Evolutionary conservation across 352 stramenopile genomes (phyloP).

Genomic region (Pythium phragmiticola): DNA sequence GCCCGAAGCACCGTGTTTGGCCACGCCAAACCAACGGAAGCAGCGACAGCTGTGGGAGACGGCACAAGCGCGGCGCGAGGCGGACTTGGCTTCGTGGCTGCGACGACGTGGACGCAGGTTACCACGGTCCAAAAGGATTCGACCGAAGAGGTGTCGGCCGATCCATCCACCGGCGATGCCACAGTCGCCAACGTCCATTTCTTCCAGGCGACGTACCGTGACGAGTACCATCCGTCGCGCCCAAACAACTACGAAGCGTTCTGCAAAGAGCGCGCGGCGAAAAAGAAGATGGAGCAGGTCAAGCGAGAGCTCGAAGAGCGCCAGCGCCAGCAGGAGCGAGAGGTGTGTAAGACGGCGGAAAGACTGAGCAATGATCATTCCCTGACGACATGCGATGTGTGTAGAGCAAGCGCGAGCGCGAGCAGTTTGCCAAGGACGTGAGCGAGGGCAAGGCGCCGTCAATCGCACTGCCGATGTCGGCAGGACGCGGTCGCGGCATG

Average conservation of each 20-base stretch:
- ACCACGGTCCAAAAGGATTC: slow-evolving; percentile 40
- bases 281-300: slow-evolving; percentile 80
- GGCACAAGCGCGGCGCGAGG: slow-evolving; percentile 54
- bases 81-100: slow-evolving; percentile 88
- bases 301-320: slow-evolving; percentile 77
- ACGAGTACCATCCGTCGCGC: slow-evolving; percentile 85
- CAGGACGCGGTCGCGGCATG: slow-evolving; percentile 83
- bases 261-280: slow-evolving; percentile 74
- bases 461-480: slow-evolving; percentile 46
- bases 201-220: slow-evolving; percentile 73
- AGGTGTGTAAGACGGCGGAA: slow-evolving; percentile 33
- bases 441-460: slow-evolving; percentile 59
- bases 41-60: background rate
- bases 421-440: slow-evolving; percentile 68
- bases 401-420: slow-evolving; percentile 64
- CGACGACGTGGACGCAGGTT: slow-evolving; percentile 86
- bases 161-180: slow-evolving; percentile 13
- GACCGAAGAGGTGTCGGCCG: slow-evolving; percentile 6
- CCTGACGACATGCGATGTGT: too few relatives aligned
- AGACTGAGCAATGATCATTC: too few relatives aligned
- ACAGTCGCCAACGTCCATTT: slow-evolving; percentile 35
- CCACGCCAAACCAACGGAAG: background rate
- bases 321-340: slow-evolving; percentile 68
- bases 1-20: background rate
- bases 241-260: slow-evolving; percentile 90